A percentile compares a stretch with the other conserved stretches of the same genome.
These are phyloP conservation scores for Calocera cornea DNA, from an alignment of 768 basidiomycete genomes.

Conservation along the genomic window DNA sequence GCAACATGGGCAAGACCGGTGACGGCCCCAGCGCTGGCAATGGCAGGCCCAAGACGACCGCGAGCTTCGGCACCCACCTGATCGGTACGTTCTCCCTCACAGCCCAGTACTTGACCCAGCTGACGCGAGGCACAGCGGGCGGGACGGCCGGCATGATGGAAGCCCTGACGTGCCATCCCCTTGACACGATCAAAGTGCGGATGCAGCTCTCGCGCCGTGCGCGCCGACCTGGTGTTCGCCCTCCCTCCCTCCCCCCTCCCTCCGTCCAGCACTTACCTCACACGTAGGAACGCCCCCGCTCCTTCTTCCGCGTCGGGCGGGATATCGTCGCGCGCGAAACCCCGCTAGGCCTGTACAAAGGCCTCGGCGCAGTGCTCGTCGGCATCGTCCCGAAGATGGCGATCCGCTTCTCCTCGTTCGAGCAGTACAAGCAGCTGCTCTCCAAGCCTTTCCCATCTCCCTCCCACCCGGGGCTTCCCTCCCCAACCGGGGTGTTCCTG, in stretches of 20 bases:
- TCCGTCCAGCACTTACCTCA: background rate
- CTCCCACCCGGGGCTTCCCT: background rate
- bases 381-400: constrained; percentile 99
- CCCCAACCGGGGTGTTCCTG: background rate
- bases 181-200: constrained; percentile 99
- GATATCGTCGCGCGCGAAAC: constrained; percentile 85
- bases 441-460: background rate
- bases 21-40: background rate
- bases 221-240: constrained; percentile 64
- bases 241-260: background rate
- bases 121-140: constrained; percentile 78
- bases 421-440: constrained; percentile 61
- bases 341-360: constrained; percentile 92
- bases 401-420: constrained; percentile 95
- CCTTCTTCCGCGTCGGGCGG: constrained; percentile 80
- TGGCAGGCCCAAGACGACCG: background rate
- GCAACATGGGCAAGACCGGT: background rate
- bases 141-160: constrained; percentile 90
- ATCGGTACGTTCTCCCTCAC: background rate
- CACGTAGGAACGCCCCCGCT: constrained; percentile 72
- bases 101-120: background rate
- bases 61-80: background rate
- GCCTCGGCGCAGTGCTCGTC: constrained; percentile 86
- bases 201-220: constrained; percentile 93
- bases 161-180: constrained; percentile 77